Evolutionary conservation across 164 flowering plant species (phyloP), one percentile per base, ranked within the genome.

Genomic region (Litsea cubeba): DNA sequence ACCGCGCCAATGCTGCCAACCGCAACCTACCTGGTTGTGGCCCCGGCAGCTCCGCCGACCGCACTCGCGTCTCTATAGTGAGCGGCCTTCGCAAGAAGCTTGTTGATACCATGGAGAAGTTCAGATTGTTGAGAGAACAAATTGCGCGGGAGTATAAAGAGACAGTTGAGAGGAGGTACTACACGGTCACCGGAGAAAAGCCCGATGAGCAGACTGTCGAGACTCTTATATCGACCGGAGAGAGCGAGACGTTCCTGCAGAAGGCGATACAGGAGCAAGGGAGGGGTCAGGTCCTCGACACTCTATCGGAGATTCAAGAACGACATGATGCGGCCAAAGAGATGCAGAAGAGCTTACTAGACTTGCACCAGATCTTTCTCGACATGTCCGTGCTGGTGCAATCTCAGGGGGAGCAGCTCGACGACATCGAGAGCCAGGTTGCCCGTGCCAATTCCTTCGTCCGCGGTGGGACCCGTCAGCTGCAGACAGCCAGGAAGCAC

Each of bases 371-470:
- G 76, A 82, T 79, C 10, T 83, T 83, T 77, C 66, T 81, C 11
- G 85, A 83, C 79, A 83, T 83, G 85, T 82, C 82, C 50, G 82
- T 79, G 0, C 73, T 81, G 68, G 85, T 83, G 12, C 83, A 83
- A 49, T 77, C 81, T 6, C 84, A 83, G 60, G 85, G 85, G 15
- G 82, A 83, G 63, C 82, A 83, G 70, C 80, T 83, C 24, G 78
- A 83, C 24, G 74, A 83, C 67, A 81, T 83, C 18, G 85, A 83
- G 60, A 76, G 74, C 72, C 81, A 83, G 32, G 83, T 83, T 1
- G 78, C 76, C 3, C 80, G 75, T 24, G 85, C 83, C 40, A 78
- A 64, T 58, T 76, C 82, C 4, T 83, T 69, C 50, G 80, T 83
- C 63, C 67, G 76, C 28, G 69, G 74, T 18, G 83, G 85, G 12